These are phyloP conservation scores for Strigomonas culicis DNA, from an alignment of 208 protist genomes.

Conservation along the genomic window DNA sequence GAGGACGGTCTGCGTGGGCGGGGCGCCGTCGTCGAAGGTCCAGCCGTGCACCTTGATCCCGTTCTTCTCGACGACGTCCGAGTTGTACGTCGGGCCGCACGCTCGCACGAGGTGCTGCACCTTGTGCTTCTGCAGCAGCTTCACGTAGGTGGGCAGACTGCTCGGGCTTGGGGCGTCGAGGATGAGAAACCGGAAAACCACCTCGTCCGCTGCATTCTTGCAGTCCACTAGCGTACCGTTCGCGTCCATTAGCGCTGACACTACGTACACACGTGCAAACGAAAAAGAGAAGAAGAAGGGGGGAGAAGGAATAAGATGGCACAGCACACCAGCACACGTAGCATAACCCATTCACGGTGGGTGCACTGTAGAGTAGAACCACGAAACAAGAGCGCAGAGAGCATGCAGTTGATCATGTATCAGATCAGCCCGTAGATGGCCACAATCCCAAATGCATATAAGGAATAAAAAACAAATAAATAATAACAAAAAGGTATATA, in stretches of 20 bases:
- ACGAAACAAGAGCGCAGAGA: no score
- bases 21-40: conserved; percentile 90
- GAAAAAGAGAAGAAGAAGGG: conserved; percentile 9
- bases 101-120: conserved; percentile 84
- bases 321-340: background rate
- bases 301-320: background rate
- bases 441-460: no score
- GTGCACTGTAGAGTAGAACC: no score
- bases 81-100: conserved; percentile 83
- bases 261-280: background rate
- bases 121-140: conserved; percentile 70
- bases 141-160: conserved; percentile 86
- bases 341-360: no score
- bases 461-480: no score
- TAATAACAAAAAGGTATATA: no score
- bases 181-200: conserved; percentile 83
- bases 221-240: conserved; percentile 87
- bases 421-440: no score
- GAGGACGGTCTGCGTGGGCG: conserved; percentile 72
- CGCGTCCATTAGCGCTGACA: conserved; percentile 53
- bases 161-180: conserved; percentile 81
- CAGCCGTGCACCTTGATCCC: conserved; percentile 80
- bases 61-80: conserved; percentile 43
- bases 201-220: conserved; percentile 19
- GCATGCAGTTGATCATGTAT: no score